Evolutionary conservation across 345 rosid species (phyloP).

Genomic region (Rubroshorea leprosula): DNA sequence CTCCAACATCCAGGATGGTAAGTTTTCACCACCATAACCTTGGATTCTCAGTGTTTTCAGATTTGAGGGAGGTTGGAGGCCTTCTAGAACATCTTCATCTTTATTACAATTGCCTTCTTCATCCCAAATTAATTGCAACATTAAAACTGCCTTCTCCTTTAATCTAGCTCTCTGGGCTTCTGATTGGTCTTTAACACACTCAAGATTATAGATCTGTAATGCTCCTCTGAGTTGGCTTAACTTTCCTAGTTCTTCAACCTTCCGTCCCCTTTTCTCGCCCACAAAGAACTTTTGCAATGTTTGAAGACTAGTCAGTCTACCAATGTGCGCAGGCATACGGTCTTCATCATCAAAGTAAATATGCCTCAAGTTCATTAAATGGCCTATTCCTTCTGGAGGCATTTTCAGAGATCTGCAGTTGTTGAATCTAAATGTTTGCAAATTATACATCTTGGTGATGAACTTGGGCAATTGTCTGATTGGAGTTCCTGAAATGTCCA

Average conservation of each 20-base stretch:
- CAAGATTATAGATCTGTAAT: not conserved
- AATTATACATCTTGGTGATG: constrained; percentile 12
- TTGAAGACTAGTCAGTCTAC: constrained; percentile 5
- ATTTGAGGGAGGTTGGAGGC: not conserved
- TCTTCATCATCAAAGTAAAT: not conserved
- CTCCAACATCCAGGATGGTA: not conserved
- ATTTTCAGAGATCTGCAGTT: not conserved
- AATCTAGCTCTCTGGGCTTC: not conserved
- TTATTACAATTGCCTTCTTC: not conserved
- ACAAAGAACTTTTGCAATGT: constrained; percentile 7
- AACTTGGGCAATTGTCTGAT: constrained; percentile 1
- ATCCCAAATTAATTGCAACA: not conserved
- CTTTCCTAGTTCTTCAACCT: not conserved
- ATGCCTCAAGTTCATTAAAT: constrained; percentile 6
- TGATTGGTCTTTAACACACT: not conserved
- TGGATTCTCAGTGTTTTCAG: no score
- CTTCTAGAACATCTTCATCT: not conserved
- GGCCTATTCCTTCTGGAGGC: constrained; percentile 5
- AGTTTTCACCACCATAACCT: no score
- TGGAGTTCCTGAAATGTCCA: constrained; percentile 7
- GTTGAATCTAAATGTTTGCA: constrained; percentile 15
- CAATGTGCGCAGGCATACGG: not conserved
- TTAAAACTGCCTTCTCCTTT: not conserved
- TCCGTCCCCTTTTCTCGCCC: not conserved
- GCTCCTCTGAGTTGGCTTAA: not conserved